Evolutionary conservation across 129 eudicot genomes (phyloP), one percentile per base, ranked within the genome.

Genomic region (Centella asiatica): DNA sequence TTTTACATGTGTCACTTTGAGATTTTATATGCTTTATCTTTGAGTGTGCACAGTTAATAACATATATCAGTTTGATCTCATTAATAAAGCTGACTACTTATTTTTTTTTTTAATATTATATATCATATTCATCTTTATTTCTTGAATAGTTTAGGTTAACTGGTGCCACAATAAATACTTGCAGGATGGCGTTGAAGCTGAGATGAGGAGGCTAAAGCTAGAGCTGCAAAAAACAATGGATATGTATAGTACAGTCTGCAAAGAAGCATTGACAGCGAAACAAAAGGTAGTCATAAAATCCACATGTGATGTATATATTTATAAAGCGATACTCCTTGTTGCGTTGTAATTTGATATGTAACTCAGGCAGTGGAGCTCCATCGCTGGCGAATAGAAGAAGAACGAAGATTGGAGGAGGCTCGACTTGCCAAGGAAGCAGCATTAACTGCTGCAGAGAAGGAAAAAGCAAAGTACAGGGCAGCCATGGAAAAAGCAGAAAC

Each of bases 341-440:
- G 34, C 11, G 15, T 1, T 34, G 9, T 34, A 34, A 9, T 34
- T 6, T 58, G 23, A 32, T 53, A 12, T 42, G 54, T 28, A 34
- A 26, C 65, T 34, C 70, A 85, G 93, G 80, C 84, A 0, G 78
- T 75, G 57, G 94, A 81, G 81, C 76, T 85, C 46, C 78, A 81
- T 15, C 74, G 71, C 9, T 81, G 94, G 88, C 72, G 79, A 42
- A 23, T 71, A 34, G 94, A 81, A 36, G 86, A 80, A 70, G 82
- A 79, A 62, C 40, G 29, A 28, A 79, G 77, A 62, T 8, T 79
- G 25, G 67, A 74, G 49, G 86, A 78, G 55, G 78, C 78, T 36
- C 57, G 74, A 33, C 33, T 57, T 49, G 73, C 70, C 23, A 78
- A 78, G 64, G 81, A 74, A 60, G 72, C 74, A 33, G 77, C 60